phyloP scores from a whole-genome alignment of 768 basidiomycete species.

The Termitomyces sp. region DNA sequence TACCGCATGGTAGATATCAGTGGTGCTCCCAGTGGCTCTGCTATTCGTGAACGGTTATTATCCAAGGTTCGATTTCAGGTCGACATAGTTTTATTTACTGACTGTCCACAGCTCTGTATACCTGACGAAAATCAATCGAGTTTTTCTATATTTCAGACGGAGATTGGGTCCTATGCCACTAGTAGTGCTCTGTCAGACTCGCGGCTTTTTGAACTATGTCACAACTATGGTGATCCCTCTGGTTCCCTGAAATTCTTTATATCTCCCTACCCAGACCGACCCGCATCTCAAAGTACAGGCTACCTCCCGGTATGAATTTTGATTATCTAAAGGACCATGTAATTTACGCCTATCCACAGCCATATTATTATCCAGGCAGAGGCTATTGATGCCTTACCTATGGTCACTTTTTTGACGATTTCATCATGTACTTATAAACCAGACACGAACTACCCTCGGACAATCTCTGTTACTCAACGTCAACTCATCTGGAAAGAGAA shows the following conservation, averaged over 20 bases:
- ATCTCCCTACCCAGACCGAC: conserved; percentile 41
- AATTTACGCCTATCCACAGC: conserved; percentile 2
- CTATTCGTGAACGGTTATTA: conserved; percentile 42
- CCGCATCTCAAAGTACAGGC: conserved; percentile 21
- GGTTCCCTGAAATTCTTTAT: conserved; percentile 51
- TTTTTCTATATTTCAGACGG: conserved; percentile 46
- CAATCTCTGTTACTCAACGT: background rate
- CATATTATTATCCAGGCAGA: conserved; percentile 8
- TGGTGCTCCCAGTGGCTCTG: conserved; percentile 40
- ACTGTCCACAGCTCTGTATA: conserved; percentile 33
- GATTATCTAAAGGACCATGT: background rate
- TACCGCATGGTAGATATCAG: conserved; percentile 47
- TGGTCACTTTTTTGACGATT: background rate
- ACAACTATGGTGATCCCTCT: conserved; percentile 40
- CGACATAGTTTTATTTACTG: background rate
- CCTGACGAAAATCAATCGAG: conserved; percentile 34
- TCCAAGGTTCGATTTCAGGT: conserved; percentile 31
- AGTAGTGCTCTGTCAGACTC: conserved; percentile 38
- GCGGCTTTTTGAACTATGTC: conserved; percentile 38
- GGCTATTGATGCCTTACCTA: conserved; percentile 4
- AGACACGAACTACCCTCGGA: background rate
- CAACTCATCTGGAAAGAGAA: background rate
- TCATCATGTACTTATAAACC: background rate
- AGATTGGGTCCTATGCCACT: conserved; percentile 42
- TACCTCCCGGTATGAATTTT: conserved; percentile 14